These are phyloP conservation scores for Neurospora sp. DNA, from an alignment of 495 filamentous ascomycete species.

Conservation along the genomic window DNA sequence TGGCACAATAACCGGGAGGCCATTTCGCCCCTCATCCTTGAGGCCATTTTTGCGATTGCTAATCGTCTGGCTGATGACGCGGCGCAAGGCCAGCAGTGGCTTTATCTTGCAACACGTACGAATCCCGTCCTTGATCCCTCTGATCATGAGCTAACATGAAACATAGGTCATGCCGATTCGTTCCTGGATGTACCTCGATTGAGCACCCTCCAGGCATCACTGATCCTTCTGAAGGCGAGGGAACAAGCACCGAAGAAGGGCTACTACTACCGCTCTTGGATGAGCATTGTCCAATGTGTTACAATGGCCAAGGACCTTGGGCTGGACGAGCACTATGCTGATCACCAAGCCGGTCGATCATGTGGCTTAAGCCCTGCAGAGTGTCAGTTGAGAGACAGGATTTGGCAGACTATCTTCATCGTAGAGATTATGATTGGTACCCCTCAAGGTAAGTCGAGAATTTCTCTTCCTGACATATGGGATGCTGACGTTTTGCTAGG, in stretches of 20 bases:
- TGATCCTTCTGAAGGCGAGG: constrained; percentile 82
- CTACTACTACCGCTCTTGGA: constrained; percentile 97
- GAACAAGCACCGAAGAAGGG: constrained; percentile 86
- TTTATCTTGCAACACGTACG: constrained; percentile 85
- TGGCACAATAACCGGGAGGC: constrained; percentile 79
- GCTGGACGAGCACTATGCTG: constrained; percentile 74
- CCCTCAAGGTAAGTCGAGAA: constrained; percentile 63
- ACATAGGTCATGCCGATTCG: constrained; percentile 77
- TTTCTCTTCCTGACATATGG: not conserved
- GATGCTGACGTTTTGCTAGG: constrained; percentile 41
- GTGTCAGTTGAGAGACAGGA: constrained; percentile 71
- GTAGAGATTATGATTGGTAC: constrained; percentile 90
- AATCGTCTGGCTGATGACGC: constrained; percentile 75
- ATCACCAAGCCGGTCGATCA: constrained; percentile 57
- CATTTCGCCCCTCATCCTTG: constrained; percentile 85
- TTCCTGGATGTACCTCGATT: constrained; percentile 92
- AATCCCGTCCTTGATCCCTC: not conserved
- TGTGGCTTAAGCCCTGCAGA: constrained; percentile 64
- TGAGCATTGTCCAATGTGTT: constrained; percentile 84
- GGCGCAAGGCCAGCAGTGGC: constrained; percentile 82
- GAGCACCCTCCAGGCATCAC: constrained; percentile 86
- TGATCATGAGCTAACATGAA: constrained; percentile 14
- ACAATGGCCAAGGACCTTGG: constrained; percentile 91
- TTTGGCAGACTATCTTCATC: constrained; percentile 86
- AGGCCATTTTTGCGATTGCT: constrained; percentile 92